A percentile compares a stretch with the other conserved stretches of the same genome.
These are phyloP conservation scores for Penicillium sclerotigenum DNA, from an alignment of 2,329 filamentous ascomycete genomes.

Conservation along the genomic window DNA sequence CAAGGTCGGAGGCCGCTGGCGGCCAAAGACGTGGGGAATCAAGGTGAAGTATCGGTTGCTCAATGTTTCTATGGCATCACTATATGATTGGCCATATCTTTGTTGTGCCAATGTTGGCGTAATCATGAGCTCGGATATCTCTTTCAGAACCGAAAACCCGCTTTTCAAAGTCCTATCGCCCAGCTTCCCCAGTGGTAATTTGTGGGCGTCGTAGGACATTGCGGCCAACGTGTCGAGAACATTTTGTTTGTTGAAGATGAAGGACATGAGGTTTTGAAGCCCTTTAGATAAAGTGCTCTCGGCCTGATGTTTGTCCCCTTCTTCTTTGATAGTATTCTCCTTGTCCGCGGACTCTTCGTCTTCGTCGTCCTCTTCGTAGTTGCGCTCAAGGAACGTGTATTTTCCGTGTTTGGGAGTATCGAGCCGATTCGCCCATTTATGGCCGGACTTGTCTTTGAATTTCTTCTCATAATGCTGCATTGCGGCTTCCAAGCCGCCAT, in stretches of 20 bases:
- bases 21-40: slow-evolving; percentile 79
- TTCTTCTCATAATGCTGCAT: slow-evolving; percentile 51
- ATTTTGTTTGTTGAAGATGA: slow-evolving; percentile 78
- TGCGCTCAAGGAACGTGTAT: slow-evolving; percentile 77
- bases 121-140: slow-evolving; percentile 66
- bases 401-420: slow-evolving; percentile 53
- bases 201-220: slow-evolving; percentile 53
- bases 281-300: slow-evolving; percentile 59
- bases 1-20: slow-evolving; percentile 69
- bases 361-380: slow-evolving; percentile 67
- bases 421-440: slow-evolving; percentile 50
- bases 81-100: slow-evolving; percentile 42
- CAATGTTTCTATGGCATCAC: slow-evolving; percentile 55
- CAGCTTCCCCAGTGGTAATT: slow-evolving; percentile 79
- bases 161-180: slow-evolving; percentile 72
- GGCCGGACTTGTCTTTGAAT: slow-evolving; percentile 56
- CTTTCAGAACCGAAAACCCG: slow-evolving; percentile 74
- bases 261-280: slow-evolving; percentile 67
- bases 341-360: slow-evolving; percentile 41
- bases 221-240: slow-evolving; percentile 57
- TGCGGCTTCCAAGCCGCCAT: slow-evolving; percentile 40
- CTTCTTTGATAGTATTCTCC: slow-evolving; percentile 30
- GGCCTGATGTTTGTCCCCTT: slow-evolving; percentile 37
- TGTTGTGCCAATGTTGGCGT: slow-evolving; percentile 48
- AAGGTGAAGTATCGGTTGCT: slow-evolving; percentile 77